Evolutionary conservation across 495 filamentous ascomycete genomes (phyloP).

Genomic region (Penicillium dipodomyicola): DNA sequence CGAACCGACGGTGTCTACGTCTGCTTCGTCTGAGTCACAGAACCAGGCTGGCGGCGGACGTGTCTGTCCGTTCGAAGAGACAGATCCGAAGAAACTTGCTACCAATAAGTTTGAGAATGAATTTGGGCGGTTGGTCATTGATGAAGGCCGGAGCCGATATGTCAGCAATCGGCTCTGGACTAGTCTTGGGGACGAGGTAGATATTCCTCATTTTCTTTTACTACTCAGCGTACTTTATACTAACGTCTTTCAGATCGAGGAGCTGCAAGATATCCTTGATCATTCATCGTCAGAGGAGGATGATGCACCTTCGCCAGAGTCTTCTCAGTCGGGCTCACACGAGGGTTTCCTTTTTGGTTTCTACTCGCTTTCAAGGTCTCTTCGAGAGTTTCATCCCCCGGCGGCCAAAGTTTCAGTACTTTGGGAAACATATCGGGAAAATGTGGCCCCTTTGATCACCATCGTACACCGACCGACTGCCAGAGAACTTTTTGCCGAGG

Average conservation of each 20-base stretch:
- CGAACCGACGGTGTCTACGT: not conserved
- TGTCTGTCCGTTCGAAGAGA: constrained; percentile 32
- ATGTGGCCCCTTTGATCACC: constrained; percentile 70
- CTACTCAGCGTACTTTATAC: not conserved
- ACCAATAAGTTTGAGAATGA: constrained; percentile 54
- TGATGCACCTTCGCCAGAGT: constrained; percentile 57
- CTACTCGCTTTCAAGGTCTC: constrained; percentile 53
- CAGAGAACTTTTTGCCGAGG: constrained; percentile 43
- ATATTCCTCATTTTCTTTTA: not conserved
- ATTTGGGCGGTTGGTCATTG: constrained; percentile 80
- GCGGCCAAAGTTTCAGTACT: constrained; percentile 61
- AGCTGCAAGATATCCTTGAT: constrained; percentile 68
- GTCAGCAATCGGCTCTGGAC: constrained; percentile 89
- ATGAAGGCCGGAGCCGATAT: constrained; percentile 78
- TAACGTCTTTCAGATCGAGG: constrained; percentile 56
- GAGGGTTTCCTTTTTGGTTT: constrained; percentile 71
- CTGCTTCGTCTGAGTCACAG: constrained; percentile 4
- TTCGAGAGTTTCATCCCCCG: constrained; percentile 52
- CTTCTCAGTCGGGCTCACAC: constrained; percentile 52
- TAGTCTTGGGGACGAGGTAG: constrained; percentile 81
- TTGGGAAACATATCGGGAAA: constrained; percentile 67
- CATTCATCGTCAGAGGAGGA: constrained; percentile 65
- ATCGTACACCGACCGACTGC: constrained; percentile 64
- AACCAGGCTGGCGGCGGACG: constrained; percentile 14
- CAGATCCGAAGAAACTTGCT: constrained; percentile 27